These are phyloP conservation scores for Diaporthe citri DNA, from an alignment of 2,329 filamentous ascomycete genomes.

Conservation along the genomic window DNA sequence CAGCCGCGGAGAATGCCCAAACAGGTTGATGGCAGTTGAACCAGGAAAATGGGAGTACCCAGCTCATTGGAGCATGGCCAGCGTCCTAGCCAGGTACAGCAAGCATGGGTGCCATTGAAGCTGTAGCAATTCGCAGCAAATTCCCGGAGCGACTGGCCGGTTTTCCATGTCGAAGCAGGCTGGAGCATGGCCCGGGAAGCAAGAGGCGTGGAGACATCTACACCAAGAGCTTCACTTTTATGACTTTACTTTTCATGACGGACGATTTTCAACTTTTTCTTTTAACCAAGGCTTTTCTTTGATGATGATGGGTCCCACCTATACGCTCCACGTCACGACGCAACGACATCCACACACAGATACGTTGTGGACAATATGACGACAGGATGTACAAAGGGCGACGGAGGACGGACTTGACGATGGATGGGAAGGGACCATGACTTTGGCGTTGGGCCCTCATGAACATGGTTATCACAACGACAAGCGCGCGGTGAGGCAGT, in stretches of 20 bases:
- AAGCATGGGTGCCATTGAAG: neutral
- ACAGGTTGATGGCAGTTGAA: neutral
- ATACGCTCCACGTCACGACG: slow-evolving; percentile 22
- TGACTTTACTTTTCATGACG: slow-evolving; percentile 28
- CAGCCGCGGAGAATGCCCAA: slow-evolving; percentile 41
- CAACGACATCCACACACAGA: slow-evolving; percentile 12
- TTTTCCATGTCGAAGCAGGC: neutral
- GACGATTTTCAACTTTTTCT: slow-evolving; percentile 15
- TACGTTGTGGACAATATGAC: neutral
- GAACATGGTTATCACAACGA: slow-evolving; percentile 26
- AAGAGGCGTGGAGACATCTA: neutral
- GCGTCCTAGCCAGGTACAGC: neutral
- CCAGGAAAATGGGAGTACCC: neutral
- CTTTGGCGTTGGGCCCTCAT: slow-evolving; percentile 10
- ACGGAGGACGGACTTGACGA: neutral
- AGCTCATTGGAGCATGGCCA: neutral
- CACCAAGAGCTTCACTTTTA: neutral
- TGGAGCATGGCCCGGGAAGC: neutral
- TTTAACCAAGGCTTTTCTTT: neutral
- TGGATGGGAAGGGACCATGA: neutral
- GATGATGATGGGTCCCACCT: neutral
- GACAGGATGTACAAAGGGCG: slow-evolving; percentile 6
- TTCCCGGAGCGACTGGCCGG: neutral
- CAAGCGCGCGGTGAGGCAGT: neutral
- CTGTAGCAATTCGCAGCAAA: neutral